A percentile compares a stretch with the other conserved stretches of the same genome.
These are phyloP conservation scores for Penstemon davidsonii DNA, from an alignment of 257 asterid species.

Conservation along the genomic window DNA sequence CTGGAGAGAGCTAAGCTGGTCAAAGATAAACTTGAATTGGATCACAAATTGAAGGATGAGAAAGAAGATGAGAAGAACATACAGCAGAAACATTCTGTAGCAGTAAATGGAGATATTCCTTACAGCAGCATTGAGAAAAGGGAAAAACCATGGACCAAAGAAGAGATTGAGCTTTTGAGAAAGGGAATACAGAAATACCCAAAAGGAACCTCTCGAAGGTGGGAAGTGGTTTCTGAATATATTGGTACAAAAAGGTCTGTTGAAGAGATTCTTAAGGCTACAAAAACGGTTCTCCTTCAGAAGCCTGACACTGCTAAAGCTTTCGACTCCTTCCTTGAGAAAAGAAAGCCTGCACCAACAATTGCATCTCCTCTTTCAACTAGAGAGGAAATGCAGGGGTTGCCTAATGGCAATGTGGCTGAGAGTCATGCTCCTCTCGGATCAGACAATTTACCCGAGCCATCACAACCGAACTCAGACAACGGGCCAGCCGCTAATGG, in stretches of 20 bases:
- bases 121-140: slow-evolving; percentile 48
- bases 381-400: slow-evolving; percentile 57
- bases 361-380: slow-evolving; percentile 89
- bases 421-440: slow-evolving; percentile 35
- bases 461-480: slow-evolving; percentile 32
- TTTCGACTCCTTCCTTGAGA: slow-evolving; percentile 94
- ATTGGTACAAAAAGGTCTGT: slow-evolving; percentile 85
- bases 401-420: slow-evolving; percentile 32
- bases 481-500: slow-evolving; percentile 37
- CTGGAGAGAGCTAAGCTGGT: slow-evolving; percentile 53
- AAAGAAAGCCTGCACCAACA: slow-evolving; percentile 70
- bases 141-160: slow-evolving; percentile 77
- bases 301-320: slow-evolving; percentile 92
- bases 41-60: slow-evolving; percentile 40
- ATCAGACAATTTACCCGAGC: slow-evolving; percentile 34
- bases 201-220: slow-evolving; percentile 91
- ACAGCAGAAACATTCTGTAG: slow-evolving; percentile 59
- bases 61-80: slow-evolving; percentile 41
- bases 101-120: slow-evolving; percentile 37
- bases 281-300: slow-evolving; percentile 91
- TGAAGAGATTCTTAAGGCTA: slow-evolving; percentile 95
- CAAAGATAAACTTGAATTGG: slow-evolving; percentile 45
- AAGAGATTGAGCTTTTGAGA: slow-evolving; percentile 89
- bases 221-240: slow-evolving; percentile 96
- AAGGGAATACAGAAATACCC: slow-evolving; percentile 90